Evolutionary conservation across 306 rosid species (phyloP).

Genomic region (Vicia villosa): DNA sequence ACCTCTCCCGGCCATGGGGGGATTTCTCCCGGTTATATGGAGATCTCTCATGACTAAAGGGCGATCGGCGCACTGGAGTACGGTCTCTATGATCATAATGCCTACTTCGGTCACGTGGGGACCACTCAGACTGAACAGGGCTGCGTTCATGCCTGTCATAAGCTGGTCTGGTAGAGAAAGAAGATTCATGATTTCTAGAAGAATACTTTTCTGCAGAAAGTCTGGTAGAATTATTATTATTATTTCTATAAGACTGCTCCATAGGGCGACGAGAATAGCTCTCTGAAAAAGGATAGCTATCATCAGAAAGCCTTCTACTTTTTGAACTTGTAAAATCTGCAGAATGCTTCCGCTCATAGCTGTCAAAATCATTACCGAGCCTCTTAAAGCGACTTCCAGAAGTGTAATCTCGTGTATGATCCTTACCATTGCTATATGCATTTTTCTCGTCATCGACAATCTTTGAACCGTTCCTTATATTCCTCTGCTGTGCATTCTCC

Average conservation of each 20-base stretch:
- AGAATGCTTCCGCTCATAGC: constrained; percentile 65
- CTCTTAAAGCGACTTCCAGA: constrained; percentile 80
- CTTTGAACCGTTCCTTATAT: constrained; percentile 76
- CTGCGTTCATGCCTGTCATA: constrained; percentile 83
- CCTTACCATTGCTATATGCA: constrained; percentile 75
- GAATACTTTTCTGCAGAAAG: constrained; percentile 66
- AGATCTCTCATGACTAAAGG: constrained; percentile 49
- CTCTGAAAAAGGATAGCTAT: constrained; percentile 59
- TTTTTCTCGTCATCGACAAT: constrained; percentile 75
- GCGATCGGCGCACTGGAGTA: constrained; percentile 62
- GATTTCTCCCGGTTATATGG: constrained; percentile 65
- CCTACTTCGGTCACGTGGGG: constrained; percentile 76
- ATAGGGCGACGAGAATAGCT: constrained; percentile 63
- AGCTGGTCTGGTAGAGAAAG: constrained; percentile 59
- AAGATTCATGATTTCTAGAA: constrained; percentile 70
- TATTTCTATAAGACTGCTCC: constrained; percentile 71
- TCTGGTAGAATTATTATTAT: constrained; percentile 56
- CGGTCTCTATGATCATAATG: constrained; percentile 73
- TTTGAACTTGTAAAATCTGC: constrained; percentile 66
- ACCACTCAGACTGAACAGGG: constrained; percentile 85
- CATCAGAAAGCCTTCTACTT: constrained; percentile 80
- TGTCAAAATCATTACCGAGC: constrained; percentile 64
- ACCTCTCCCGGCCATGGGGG: constrained; percentile 63
- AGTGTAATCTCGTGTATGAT: constrained; percentile 60
- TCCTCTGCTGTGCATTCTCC: constrained; percentile 77